Base-by-base conservation (phyloP, 345 rosid species). In the Citrus maxima region DNA sequence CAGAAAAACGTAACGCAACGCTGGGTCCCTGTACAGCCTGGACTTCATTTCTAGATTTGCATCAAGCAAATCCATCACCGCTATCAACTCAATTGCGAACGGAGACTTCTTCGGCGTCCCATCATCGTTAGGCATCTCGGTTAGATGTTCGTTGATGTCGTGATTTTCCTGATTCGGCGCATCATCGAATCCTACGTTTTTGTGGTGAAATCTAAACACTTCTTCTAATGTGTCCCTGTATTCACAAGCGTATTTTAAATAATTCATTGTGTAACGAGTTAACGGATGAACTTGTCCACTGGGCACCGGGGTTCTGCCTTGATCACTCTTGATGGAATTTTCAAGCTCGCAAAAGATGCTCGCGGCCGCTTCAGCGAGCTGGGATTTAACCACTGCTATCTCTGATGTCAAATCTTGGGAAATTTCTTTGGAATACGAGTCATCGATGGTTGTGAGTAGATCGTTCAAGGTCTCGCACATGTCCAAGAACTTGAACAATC, bases 261-360 rank as follows among this genome's bases (percentile, higher is more conserved):
- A 95, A 73, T 92, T 95, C 97, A 95, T 89, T n/a, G 97, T 91
- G 89, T 90, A 95, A 34, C 98, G 95, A 28, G 99, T 90, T 63
- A 88, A 61, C 0, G 95, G 99, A 37, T 95, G 99, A 22, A 95
- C 96, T 0, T 95, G 92, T 0, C 98, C 99, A 40, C 95, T 87
- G 0, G 97, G 93, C 9, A 93, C 97, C 0, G 96, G 91, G 18
- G 83, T 91, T 54, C 85, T 80, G 16, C 95, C 91, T 0, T 83
- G 84, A 28, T 92, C 94, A 71, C 83, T 77, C 80, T 86, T 88
- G 83, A 95, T 93, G 1, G 98, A 87, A 62, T 85, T 92, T 85
- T 95, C 98, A 6, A 93, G 83, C 77, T 93, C 94, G n/a, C 87
- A 80, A 67, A 95, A 91, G 16, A 91, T 90, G 37, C 84, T 82